Evolutionary conservation across 176 grass and related monocot genomes (phyloP), one percentile per base, ranked within the genome.

Genomic region (Hsuehochloa calcarea): DNA sequence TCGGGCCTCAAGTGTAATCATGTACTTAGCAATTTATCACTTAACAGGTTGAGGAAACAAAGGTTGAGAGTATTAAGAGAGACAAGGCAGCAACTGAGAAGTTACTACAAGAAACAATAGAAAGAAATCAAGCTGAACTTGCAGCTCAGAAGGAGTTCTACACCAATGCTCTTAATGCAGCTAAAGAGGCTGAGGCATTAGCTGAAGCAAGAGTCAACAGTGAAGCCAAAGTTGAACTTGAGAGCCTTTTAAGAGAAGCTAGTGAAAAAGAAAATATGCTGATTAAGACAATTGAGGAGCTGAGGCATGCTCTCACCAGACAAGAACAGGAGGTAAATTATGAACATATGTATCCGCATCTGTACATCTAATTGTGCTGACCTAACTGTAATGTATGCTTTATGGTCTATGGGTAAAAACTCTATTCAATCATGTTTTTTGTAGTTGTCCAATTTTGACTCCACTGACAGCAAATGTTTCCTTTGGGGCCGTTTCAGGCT

Each of bases 131-230:
- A 93, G 81, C 88, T 45, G 97, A 99, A 74, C 90, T 99, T 85
- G 75, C 86, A 59, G 89, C 97, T 82, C 93, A 96, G 85, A 99
- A 99, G 86, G 97, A 99, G 90, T 96, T 99, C 90, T 99, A 94
- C 77, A 85, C 91, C 43, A 99, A 88, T 88, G 93, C 97, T 88
- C 90, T 99, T 62, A 99, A 94, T 90, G 90, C 93, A 91, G 93
- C 97, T 38, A 99, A 96, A 87, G 97, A 99, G 56, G 97, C 93
- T 25, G 92, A 96, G 89, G 93, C 92, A 79, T 90, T 88, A 65
- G 97, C 97, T 82, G 97, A 99, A 82, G 87, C 93, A 85, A 92
- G 97, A 83, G 97, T 76, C 47, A 99, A 99, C 89, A 94, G 31
- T 26, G 97, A 99, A 85, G 97, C 93, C 60, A 99, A 90, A 84